A percentile compares a stretch with the other conserved stretches of the same genome.
Conservation (phyloP, 371 early-diverging fungal genomes). For the Mortierella sp. region DNA sequence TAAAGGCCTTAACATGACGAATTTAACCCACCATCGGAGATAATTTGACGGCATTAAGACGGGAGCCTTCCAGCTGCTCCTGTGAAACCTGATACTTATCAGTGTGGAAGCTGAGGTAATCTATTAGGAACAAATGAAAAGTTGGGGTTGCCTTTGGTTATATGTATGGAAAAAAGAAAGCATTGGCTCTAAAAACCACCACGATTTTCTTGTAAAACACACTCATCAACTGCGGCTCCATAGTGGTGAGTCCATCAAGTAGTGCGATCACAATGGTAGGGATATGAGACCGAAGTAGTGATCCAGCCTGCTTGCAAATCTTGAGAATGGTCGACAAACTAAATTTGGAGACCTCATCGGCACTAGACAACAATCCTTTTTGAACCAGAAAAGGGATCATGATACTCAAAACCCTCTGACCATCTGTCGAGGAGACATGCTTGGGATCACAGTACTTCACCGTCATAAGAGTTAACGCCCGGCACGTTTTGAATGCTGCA, state of each 20-base stretch:
- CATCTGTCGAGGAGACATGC: constrained; percentile 64
- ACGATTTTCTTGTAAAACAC: constrained; percentile 47
- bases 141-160: background rate
- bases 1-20: no score
- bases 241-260: constrained; percentile 81
- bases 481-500: constrained; percentile 85
- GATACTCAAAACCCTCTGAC: constrained; percentile 76
- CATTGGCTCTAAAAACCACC: no score
- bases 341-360: constrained; percentile 90
- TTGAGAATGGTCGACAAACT: constrained; percentile 83
- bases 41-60: constrained; percentile 75
- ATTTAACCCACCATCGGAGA: constrained; percentile 79
- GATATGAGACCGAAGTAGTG: constrained; percentile 77
- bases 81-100: constrained; percentile 88
- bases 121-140: constrained; percentile 52
- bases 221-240: constrained; percentile 79
- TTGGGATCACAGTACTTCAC: constrained; percentile 87
- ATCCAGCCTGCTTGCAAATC: constrained; percentile 81
- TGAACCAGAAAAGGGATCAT: constrained; percentile 89
- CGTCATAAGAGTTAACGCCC: constrained; percentile 80
- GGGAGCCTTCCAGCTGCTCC: constrained; percentile 84
- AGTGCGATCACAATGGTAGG: constrained; percentile 78
- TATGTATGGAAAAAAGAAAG: no score
- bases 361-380: constrained; percentile 83
- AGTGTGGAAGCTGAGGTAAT: constrained; percentile 91